Evolutionary conservation across 2,329 filamentous ascomycete species (phyloP), one percentile per base, ranked within the genome.

Genomic region (Hypoxylon sp.): DNA sequence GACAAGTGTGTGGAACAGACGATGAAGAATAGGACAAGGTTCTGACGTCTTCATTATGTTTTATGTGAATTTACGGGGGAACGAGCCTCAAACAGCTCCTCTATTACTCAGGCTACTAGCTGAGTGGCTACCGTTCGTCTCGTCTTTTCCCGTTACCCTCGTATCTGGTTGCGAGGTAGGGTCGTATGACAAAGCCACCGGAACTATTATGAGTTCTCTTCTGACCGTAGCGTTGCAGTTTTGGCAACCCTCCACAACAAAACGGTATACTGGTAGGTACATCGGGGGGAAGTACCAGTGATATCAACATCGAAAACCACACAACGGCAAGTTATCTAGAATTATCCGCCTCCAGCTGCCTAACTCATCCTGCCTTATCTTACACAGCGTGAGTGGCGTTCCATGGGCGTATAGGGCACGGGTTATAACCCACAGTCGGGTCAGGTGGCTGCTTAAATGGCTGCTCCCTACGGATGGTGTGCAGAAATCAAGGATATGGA

Each of bases 151-250:
- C 30, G 17, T 45, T 32, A 43, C 1, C 32, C 25, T 46, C 53
- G 38, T 56, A 46, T 23, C 41, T 17, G 45, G 11, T 28, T 45
- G 17, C 34, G 19, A 41, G 25, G 43, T 9, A 32, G 21, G 28
- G 43, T 25, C n/a, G 19, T 43, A 43, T 32, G 50, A 19, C 25
- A 30, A 62, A 62, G 59, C 59, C 59, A 56, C 36, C 43, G 32
- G 43, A 50, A 17, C 59, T 48, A 50, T 62, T 45, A 56, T 52
- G 41, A 36, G 17, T 17, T 43, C 23, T 25, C 41, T 55, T 17
- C 36, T 23, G 50, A 28, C 19, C 14, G 43, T 28, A 19, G 43
- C n/a, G 38, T 43, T 19, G 38, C 38, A 43, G 7, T 56, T 7
- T 21, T 34, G 43, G 17, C 53, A 56, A 56, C 30, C 21, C 23